These are phyloP conservation scores for Lipomyces spencermartinsiae DNA, from an alignment of 805 yeast species.

Conservation along the genomic window DNA sequence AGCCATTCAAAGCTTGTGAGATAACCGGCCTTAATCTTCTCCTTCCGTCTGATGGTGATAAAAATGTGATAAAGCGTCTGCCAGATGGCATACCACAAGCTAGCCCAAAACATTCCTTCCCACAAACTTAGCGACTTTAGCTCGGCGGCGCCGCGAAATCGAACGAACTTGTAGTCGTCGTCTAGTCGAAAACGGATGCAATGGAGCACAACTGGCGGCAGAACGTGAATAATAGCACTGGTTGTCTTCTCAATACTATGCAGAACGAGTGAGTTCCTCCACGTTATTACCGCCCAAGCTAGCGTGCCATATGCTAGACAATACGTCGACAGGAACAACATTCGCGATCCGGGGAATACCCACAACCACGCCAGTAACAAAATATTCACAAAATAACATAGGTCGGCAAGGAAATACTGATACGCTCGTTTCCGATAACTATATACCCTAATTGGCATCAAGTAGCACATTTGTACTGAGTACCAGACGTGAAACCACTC, in stretches of 20 bases:
- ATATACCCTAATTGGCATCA: slow-evolving; percentile 85
- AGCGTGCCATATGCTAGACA: slow-evolving; percentile 88
- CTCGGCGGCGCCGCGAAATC: slow-evolving; percentile 83
- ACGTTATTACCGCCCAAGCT: slow-evolving; percentile 91
- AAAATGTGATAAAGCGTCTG: slow-evolving; percentile 89
- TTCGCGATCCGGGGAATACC: slow-evolving; percentile 76
- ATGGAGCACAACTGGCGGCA: slow-evolving; percentile 88
- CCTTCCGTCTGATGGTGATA: slow-evolving; percentile 79
- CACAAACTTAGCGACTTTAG: slow-evolving; percentile 74
- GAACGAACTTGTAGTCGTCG: slow-evolving; percentile 51
- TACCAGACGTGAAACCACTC: slow-evolving; percentile 77
- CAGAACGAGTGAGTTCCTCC: slow-evolving; percentile 92
- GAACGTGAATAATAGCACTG: slow-evolving; percentile 84
- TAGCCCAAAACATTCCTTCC: slow-evolving; percentile 76
- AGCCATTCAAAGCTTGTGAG: slow-evolving; percentile 87
- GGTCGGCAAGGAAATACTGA: slow-evolving; percentile 89
- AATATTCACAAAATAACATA: slow-evolving; percentile 88
- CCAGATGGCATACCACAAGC: slow-evolving; percentile 85
- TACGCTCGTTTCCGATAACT: slow-evolving; percentile 78
- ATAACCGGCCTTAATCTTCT: slow-evolving; percentile 82
- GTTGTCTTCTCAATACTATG: slow-evolving; percentile 94
- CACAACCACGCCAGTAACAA: slow-evolving; percentile 75
- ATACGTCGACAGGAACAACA: slow-evolving; percentile 80
- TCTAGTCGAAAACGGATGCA: slow-evolving; percentile 68
- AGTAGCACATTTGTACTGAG: slow-evolving; percentile 60